These are phyloP conservation scores for Rubia yunnanensis DNA, from an alignment of 257 asterid species.

Conservation along the genomic window DNA sequence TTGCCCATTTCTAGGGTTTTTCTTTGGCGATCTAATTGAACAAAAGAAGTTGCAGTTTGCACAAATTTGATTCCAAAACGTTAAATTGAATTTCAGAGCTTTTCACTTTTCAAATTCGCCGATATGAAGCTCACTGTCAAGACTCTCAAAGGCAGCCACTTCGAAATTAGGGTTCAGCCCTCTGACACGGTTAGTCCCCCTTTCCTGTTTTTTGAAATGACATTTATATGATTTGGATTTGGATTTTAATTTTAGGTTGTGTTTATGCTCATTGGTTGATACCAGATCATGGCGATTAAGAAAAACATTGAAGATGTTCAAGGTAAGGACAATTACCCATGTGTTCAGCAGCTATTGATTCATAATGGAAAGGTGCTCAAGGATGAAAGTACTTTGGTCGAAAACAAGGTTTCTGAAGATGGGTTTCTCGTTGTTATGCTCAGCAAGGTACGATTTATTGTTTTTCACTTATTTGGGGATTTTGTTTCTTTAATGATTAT, in stretches of 20 bases:
- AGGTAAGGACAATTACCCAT: slow-evolving; percentile 86
- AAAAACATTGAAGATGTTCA: slow-evolving; percentile 80
- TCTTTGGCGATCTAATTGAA: not conserved
- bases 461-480: not conserved
- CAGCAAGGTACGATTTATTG: slow-evolving; percentile 50
- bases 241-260: not conserved
- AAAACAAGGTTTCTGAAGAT: slow-evolving; percentile 79
- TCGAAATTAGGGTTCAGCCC: slow-evolving; percentile 70
- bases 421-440: slow-evolving; percentile 97
- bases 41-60: not conserved
- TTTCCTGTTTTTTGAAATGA: not conserved
- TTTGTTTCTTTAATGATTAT: not conserved
- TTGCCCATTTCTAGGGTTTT: slow-evolving; percentile 6
- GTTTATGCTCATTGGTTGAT: not conserved
- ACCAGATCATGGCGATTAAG: slow-evolving; percentile 79
- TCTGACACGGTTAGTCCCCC: slow-evolving; percentile 56
- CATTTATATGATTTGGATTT: not conserved
- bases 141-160: slow-evolving; percentile 91
- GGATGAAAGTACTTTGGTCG: slow-evolving; percentile 71
- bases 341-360: slow-evolving; percentile 83
- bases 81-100: not conserved
- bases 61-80: not conserved
- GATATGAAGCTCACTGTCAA: slow-evolving; percentile 92
- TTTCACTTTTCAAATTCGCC: slow-evolving; percentile 11
- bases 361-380: slow-evolving; percentile 86